Conservation (phyloP, 1,284 basidiomycete species). For the Naganishia sp. region DNA sequence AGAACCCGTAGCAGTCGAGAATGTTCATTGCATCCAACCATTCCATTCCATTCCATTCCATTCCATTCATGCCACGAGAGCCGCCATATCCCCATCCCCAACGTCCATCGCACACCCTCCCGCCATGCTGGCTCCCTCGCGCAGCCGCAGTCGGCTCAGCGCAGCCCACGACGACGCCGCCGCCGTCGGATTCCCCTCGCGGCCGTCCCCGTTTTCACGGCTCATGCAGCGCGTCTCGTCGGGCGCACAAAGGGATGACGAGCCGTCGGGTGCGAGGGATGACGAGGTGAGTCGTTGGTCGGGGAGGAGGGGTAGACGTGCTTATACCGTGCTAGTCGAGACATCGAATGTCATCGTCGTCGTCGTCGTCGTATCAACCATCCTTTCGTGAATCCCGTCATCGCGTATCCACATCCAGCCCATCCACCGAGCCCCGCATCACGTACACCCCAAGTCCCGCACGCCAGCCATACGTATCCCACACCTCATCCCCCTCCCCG, state of each 20-base stretch:
- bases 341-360: too few species aligned
- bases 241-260: neutral
- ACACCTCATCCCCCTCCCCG: conserved; percentile 21
- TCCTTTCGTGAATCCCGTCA: neutral
- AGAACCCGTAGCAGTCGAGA: neutral
- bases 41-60: neutral
- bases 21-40: neutral
- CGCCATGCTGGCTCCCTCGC: conserved; percentile 4
- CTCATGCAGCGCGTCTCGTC: conserved; percentile 15
- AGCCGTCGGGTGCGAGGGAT: neutral
- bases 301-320: neutral
- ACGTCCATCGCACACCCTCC: neutral
- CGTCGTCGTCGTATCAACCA: too few species aligned
- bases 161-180: neutral
- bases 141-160: neutral
- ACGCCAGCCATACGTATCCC: neutral
- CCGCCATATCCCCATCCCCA: neutral
- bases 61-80: too few species aligned
- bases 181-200: neutral
- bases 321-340: neutral
- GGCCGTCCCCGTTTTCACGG: conserved; percentile 16
- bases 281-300: neutral
- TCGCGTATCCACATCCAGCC: neutral
- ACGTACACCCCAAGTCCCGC: conserved; percentile 1
- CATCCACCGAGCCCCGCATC: neutral